Conservation (phyloP, 768 basidiomycete species). For the Termitomyces eurrhizus region DNA sequence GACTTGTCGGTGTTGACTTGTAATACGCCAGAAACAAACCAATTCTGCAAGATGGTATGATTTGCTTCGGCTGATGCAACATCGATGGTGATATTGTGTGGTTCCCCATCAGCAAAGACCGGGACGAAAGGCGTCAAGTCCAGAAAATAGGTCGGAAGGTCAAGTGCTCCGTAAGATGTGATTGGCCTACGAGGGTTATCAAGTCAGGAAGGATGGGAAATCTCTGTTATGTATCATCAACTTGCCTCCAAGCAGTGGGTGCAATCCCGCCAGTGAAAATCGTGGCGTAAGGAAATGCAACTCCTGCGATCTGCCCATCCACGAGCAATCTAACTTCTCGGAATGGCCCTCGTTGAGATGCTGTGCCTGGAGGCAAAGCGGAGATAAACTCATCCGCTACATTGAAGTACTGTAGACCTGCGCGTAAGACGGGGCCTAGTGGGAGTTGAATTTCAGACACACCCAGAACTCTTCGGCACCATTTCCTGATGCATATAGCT, state of each 20-base stretch:
- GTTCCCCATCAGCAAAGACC: slow-evolving; percentile 55
- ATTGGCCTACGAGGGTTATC: slow-evolving; percentile 46
- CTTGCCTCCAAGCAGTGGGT: slow-evolving; percentile 64
- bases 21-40: slow-evolving; percentile 70
- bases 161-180: slow-evolving; percentile 71
- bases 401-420: slow-evolving; percentile 57
- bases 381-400: slow-evolving; percentile 53
- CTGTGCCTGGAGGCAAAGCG: slow-evolving; percentile 42
- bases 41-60: slow-evolving; percentile 64
- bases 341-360: slow-evolving; percentile 42
- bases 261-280: slow-evolving; percentile 77
- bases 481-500: slow-evolving; percentile 64
- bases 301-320: slow-evolving; percentile 42
- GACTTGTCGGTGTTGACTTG: slow-evolving; percentile 69
- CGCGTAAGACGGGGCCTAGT: background rate
- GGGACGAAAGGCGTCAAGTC: slow-evolving; percentile 79
- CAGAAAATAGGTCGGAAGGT: slow-evolving; percentile 74
- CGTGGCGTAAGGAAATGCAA: slow-evolving; percentile 48
- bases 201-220: background rate
- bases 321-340: slow-evolving; percentile 46
- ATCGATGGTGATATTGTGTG: slow-evolving; percentile 69
- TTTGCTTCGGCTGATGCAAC: slow-evolving; percentile 67
- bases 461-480: slow-evolving; percentile 74
- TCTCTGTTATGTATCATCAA: background rate
- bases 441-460: background rate